Conservation (phyloP, 2,329 filamentous ascomycete species). For the Fusarium sp. region DNA sequence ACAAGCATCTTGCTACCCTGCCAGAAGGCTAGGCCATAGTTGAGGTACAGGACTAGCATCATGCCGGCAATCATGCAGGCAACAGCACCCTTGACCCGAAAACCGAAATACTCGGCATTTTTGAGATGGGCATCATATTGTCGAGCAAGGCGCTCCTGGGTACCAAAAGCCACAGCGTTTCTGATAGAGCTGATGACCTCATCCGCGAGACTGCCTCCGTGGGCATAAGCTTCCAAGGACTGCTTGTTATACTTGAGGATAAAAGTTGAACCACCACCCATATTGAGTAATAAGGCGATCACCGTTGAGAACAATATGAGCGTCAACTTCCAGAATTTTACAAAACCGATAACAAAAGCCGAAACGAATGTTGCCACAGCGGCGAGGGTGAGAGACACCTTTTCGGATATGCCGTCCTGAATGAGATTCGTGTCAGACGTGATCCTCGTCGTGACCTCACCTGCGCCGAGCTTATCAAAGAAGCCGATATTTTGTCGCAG, state of each 20-base stretch:
- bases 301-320: conserved; percentile 88
- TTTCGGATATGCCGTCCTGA: conserved; percentile 94
- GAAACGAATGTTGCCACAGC: conserved; percentile 86
- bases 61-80: conserved; percentile 85
- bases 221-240: conserved; percentile 82
- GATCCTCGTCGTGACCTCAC: conserved; percentile 94
- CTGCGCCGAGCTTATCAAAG: conserved; percentile 92
- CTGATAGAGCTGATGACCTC: conserved; percentile 95
- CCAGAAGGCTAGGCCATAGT: conserved; percentile 91
- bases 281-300: conserved; percentile 80
- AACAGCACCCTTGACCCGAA: conserved; percentile 78
- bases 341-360: conserved; percentile 90
- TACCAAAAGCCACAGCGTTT: conserved; percentile 92
- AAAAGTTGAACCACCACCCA: conserved; percentile 79
- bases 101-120: conserved; percentile 80
- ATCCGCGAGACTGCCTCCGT: conserved; percentile 89
- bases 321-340: conserved; percentile 93
- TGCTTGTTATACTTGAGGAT: conserved; percentile 86
- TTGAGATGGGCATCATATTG: conserved; percentile 84
- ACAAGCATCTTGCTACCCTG: conserved; percentile 83
- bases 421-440: conserved; percentile 94
- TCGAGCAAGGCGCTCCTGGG: conserved; percentile 88
- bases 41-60: conserved; percentile 87
- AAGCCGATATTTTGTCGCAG: conserved; percentile 91
- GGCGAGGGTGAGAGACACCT: conserved; percentile 81